Evolutionary conservation across 768 basidiomycete species (phyloP), one percentile per base, ranked within the genome.

Genomic region (Panaeolus cyanescens): DNA sequence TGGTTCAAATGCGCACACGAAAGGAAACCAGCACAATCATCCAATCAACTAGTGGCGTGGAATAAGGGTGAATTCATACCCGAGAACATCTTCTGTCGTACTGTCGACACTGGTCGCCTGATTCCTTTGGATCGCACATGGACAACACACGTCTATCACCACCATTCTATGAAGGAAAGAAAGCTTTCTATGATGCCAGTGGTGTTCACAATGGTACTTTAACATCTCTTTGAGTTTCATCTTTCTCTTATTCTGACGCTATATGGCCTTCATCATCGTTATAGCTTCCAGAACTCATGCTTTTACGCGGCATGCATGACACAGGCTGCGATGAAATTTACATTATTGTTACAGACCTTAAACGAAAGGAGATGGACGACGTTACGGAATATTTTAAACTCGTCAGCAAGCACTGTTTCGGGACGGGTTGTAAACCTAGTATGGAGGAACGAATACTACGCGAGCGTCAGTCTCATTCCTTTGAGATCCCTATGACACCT

Each of bases 61-160:
- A 83, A 83, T 65, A 91, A 91, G 75, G 90, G 90, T 33, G 86
- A 88, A 39, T 92, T 92, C 64, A 82, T 85, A 5, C 90, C 90
- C 39, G 90, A 92, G 70, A 90, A 92, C 71, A 82, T 92, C 61
- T 92, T 92, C 68, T 89, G 87, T 68, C 83, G 90, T 58, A 92
- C 90, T 2, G 85, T 92, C 60, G 90, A 92, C 71, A 91, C 90
- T 0, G 85, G 87, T 42, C 85, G 90, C 36, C 74, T 92, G 69
- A 91, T 92, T 60, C 90, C 90, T 40, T 85, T 92, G 66, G 89
- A 91, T 80, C 82, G 90, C 61, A 90, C 89, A 17, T 92, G 90
- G 90, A 89, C 87, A 31, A 92, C 90, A 7, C 88, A 91, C 72
- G 87, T 92, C 37, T 91, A 87, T 68, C 89, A 91, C 71, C 90